Evolutionary conservation across 768 basidiomycete genomes (phyloP).

Genomic region (Crepidotus variabilis): DNA sequence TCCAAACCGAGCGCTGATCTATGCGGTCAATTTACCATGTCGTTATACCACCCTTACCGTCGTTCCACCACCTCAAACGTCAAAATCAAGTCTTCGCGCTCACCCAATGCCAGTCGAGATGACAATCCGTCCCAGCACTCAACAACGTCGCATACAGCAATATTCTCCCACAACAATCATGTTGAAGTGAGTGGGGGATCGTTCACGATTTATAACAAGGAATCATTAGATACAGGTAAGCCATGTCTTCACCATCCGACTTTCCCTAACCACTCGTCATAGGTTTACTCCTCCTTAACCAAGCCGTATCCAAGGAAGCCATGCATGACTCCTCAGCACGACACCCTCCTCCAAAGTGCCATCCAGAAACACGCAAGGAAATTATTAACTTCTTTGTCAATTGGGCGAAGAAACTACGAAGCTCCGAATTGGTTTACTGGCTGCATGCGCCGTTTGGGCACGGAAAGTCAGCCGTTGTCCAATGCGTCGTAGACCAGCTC

Average conservation of each 20-base stretch:
- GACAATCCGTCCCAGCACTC: no score
- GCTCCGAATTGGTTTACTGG: conserved; percentile 5
- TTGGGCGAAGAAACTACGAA: conserved; percentile 6
- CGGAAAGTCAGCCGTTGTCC: conserved; percentile 16
- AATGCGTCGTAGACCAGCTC: conserved; percentile 12
- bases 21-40: no score
- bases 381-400: conserved; percentile 12
- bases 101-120: no score
- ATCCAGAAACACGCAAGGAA: conserved; percentile 10
- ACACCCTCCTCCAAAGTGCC: conserved; percentile 15
- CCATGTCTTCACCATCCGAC: not conserved
- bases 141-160: no score
- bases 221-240: not conserved
- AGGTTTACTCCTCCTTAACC: not conserved
- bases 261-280: not conserved
- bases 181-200: not conserved
- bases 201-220: not conserved
- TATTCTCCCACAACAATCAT: no score
- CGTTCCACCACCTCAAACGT: no score
- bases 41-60: no score
- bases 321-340: conserved; percentile 1
- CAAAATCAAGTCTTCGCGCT: no score
- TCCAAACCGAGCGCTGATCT: no score
- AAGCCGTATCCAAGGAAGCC: not conserved
- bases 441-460: conserved; percentile 14